phyloP scores from a whole-genome alignment of 225 moss, liverwort and hornwort species.

The Straminergon stramineum region DNA sequence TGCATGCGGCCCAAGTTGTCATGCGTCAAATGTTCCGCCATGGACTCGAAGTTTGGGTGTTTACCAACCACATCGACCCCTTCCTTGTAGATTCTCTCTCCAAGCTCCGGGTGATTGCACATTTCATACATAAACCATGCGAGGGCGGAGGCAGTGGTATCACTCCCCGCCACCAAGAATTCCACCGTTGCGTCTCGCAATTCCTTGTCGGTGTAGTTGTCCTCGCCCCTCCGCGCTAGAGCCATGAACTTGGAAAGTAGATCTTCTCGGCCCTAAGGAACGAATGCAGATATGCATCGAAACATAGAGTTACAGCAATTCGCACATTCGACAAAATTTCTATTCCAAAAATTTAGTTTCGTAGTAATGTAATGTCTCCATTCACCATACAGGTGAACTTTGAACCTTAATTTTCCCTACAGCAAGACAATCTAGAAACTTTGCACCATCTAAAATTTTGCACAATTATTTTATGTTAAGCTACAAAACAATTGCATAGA shows the following conservation, averaged over 20 bases:
- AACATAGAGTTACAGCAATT: not conserved
- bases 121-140: constrained; percentile 65
- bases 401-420: too few species aligned
- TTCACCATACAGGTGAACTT: too few species aligned
- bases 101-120: constrained; percentile 46
- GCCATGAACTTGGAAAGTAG: constrained; percentile 74
- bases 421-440: too few species aligned
- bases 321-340: not conserved
- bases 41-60: constrained; percentile 19
- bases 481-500: too few species aligned
- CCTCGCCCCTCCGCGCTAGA: constrained; percentile 3
- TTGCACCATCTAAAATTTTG: too few species aligned
- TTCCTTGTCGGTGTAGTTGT: constrained; percentile 37
- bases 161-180: constrained; percentile 82
- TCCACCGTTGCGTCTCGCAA: constrained; percentile 63
- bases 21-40: constrained; percentile 45
- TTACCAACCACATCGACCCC: constrained; percentile 25
- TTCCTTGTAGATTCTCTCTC: constrained; percentile 55
- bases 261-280: constrained; percentile 39
- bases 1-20: constrained; percentile 50
- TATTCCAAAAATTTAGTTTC: too few species aligned
- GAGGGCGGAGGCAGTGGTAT: constrained; percentile 71
- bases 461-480: too few species aligned
- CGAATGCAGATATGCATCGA: not conserved
- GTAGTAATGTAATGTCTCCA: too few species aligned